Evolutionary conservation across 768 basidiomycete species (phyloP).

Genomic region (Leccinum aurantiacum): DNA sequence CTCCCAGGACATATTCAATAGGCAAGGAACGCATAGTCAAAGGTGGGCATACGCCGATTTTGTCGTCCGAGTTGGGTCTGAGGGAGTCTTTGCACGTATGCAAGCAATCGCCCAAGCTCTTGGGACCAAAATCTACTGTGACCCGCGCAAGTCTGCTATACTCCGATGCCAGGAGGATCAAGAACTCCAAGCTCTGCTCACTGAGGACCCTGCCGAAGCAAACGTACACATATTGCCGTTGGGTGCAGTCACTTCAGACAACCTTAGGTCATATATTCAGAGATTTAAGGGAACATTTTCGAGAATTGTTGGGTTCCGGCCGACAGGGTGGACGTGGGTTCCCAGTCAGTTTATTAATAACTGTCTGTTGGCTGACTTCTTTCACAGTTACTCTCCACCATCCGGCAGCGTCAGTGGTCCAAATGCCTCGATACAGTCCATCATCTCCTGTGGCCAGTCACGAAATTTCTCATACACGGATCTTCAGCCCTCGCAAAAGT

Average conservation of each 20-base stretch:
- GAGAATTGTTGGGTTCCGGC: slow-evolving; percentile 79
- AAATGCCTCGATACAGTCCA: slow-evolving; percentile 60
- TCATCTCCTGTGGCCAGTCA: slow-evolving; percentile 67
- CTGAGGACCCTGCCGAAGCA: slow-evolving; percentile 70
- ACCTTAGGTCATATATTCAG: slow-evolving; percentile 72
- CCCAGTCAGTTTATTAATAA: background rate
- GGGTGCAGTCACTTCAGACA: slow-evolving; percentile 69
- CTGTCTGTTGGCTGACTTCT: slow-evolving; percentile 3
- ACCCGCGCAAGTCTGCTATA: slow-evolving; percentile 77
- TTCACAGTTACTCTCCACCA: slow-evolving; percentile 60
- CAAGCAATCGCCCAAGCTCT: slow-evolving; percentile 84
- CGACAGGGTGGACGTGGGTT: slow-evolving; percentile 95
- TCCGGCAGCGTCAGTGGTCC: slow-evolving; percentile 63
- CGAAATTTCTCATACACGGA: slow-evolving; percentile 68
- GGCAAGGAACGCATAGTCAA: slow-evolving; percentile 98
- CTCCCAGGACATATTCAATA: slow-evolving; percentile 87
- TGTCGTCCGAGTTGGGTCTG: background rate
- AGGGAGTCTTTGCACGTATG: background rate
- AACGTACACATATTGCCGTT: slow-evolving; percentile 87
- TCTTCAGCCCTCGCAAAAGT: slow-evolving; percentile 68
- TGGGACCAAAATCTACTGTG: slow-evolving; percentile 84
- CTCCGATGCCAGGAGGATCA: slow-evolving; percentile 82
- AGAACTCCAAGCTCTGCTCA: slow-evolving; percentile 77
- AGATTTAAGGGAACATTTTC: slow-evolving; percentile 71
- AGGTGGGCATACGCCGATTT: slow-evolving; percentile 45